Base-by-base conservation (phyloP, 805 yeast species). In the Saccharomycopsis synnaedendra region DNA sequence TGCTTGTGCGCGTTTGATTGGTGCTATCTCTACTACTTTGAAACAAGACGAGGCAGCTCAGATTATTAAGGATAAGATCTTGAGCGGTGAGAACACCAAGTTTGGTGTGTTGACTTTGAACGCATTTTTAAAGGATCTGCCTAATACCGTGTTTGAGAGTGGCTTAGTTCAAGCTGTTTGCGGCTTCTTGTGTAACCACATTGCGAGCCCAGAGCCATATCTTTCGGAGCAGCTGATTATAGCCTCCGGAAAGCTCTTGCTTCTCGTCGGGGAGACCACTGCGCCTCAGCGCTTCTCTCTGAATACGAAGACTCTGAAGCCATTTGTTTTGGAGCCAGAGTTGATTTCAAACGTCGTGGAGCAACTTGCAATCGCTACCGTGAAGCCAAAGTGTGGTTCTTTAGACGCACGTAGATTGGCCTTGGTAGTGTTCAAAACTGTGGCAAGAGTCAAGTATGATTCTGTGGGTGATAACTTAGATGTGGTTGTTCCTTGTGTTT, bases 241-340 rank as follows among this genome's bases (percentile, higher is more conserved):
- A 48, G 96, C 95, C 3, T 71, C 82, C 44, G 97, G 96, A 52
- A 93, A 93, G 65, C 54, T 85, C 5, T 65, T 88, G 47, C 67
- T 90, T 49, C 65, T 77, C 32, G 61, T 70, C 27, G 72, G 65
- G 5, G 75, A 72, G 53, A 60, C 44, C 5, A 63, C 64, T 10
- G 60, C 71, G 2, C 71, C 70, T 39, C 60, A 55, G 9, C 53
- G 52, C 6, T 35, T 6, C 39, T 55, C 58, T 10, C 61, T 58
- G 30, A 7, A 34, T 0, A 27, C 48, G 3, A 57, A 57, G 3
- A 47, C 48, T 6, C 35, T 32, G 29, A 47, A 47, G 9, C 57
- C 65, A 10, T 70, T 76, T 48, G 69, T 60, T 3, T 50, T 78
- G 11, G 67, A 70, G 8, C 69, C 66, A 5, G 73, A 71, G 29